phyloP scores from a whole-genome alignment of 345 rosid species.

The thale cress (Arabidopsis thaliana) region TAIR10.1 NC_003076.8:18673501-18674000 shows the following conservation, averaged over 20 bases:
- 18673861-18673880: background rate
- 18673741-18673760: background rate
- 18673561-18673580: background rate
- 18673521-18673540: slow-evolving; percentile 58
- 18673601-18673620: background rate
- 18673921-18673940: no score
- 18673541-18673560: slow-evolving; percentile 7
- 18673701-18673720: background rate
- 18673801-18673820: background rate
- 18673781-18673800: background rate
- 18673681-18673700: background rate
- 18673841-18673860: background rate
- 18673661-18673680: background rate
- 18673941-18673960: no score
- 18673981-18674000: no score
- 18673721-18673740: background rate
- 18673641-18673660: background rate
- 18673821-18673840: background rate
- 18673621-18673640: slow-evolving; percentile 1
- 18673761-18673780: background rate
- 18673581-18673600: background rate
- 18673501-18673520: slow-evolving; percentile 89
- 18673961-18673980: no score
- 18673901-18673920: background rate
- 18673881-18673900: background rate